A percentile compares a stretch with the other conserved stretches of the same genome.
These are phyloP conservation scores for Erodium moschatum DNA, from an alignment of 441 rosid genomes.

Conservation along the genomic window DNA sequence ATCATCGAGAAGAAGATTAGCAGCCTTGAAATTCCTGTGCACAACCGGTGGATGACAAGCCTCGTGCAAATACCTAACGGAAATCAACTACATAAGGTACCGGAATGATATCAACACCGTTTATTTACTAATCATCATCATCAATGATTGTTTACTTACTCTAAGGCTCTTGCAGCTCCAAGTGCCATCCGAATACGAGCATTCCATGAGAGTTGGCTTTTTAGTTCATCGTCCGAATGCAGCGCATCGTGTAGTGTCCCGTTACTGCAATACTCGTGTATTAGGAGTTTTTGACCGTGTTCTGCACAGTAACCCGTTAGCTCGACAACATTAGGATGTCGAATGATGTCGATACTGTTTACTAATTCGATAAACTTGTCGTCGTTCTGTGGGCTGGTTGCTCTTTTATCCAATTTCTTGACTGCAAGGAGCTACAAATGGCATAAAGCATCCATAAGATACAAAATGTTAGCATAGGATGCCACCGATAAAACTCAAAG, in stretches of 20 bases:
- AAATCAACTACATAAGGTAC: slow-evolving; percentile 19
- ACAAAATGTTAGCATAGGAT: not conserved
- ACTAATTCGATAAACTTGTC: slow-evolving; percentile 73
- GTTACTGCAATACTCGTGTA: slow-evolving; percentile 73
- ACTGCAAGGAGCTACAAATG: slow-evolving; percentile 63
- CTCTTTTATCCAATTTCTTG: slow-evolving; percentile 74
- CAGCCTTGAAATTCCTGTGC: slow-evolving; percentile 36
- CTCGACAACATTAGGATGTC: slow-evolving; percentile 75
- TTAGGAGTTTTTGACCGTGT: slow-evolving; percentile 79
- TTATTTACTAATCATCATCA: too few relatives aligned
- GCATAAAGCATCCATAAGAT: not conserved
- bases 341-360: slow-evolving; percentile 58
- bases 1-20: slow-evolving; percentile 66
- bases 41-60: slow-evolving; percentile 76
- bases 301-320: slow-evolving; percentile 93
- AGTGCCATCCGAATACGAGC: slow-evolving; percentile 69
- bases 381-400: slow-evolving; percentile 57
- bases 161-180: slow-evolving; percentile 90
- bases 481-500: not conserved
- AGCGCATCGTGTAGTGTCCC: slow-evolving; percentile 78
- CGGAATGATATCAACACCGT: too few relatives aligned
- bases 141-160: slow-evolving; percentile 46
- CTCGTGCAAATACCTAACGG: slow-evolving; percentile 81
- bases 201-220: slow-evolving; percentile 63
- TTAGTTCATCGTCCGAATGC: slow-evolving; percentile 71